Conservation (phyloP, 2,329 filamentous ascomycete species). For the Sarocladium oryzae region DNA sequence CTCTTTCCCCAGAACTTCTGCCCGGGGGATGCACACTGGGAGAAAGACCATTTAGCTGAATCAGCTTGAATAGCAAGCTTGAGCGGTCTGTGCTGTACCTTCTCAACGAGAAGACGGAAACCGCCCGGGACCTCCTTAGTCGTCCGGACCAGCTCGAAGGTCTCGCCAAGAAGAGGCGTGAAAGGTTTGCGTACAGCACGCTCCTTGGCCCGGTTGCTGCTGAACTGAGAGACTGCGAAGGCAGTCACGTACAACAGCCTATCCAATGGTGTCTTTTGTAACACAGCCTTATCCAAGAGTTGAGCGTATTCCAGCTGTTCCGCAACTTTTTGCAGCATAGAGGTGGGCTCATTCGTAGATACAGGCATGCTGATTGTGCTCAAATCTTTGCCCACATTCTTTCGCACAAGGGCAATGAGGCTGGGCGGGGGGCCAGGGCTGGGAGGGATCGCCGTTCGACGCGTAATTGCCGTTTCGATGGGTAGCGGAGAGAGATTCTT, state of each 20-base stretch:
- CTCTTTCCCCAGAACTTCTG: constrained; percentile 99
- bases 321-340: constrained; percentile 78
- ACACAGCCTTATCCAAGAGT: constrained; percentile 69
- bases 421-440: constrained; percentile 79
- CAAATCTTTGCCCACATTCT: constrained; percentile 96
- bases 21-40: constrained; percentile 79
- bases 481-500: constrained; percentile 75
- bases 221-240: constrained; percentile 85
- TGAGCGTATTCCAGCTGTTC: constrained; percentile 89
- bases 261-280: constrained; percentile 53
- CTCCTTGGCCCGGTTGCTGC: constrained; percentile 76
- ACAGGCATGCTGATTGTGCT: constrained; percentile 98
- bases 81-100: constrained; percentile 88
- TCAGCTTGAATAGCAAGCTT: constrained; percentile 92
- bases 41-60: constrained; percentile 74
- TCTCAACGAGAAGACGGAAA: constrained; percentile 89
- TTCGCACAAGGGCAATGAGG: constrained; percentile 87
- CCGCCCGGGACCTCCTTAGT: constrained; percentile 66
- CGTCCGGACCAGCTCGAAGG: constrained; percentile 83
- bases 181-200: constrained; percentile 93
- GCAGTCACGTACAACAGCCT: constrained; percentile 80
- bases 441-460: constrained; percentile 64
- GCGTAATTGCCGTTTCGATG: constrained; percentile 54
- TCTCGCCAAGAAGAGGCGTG: constrained; percentile 94
- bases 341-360: constrained; percentile 88